Conservation (phyloP, 176 grass and related monocot species). For the Phyllostachys edulis region DNA sequence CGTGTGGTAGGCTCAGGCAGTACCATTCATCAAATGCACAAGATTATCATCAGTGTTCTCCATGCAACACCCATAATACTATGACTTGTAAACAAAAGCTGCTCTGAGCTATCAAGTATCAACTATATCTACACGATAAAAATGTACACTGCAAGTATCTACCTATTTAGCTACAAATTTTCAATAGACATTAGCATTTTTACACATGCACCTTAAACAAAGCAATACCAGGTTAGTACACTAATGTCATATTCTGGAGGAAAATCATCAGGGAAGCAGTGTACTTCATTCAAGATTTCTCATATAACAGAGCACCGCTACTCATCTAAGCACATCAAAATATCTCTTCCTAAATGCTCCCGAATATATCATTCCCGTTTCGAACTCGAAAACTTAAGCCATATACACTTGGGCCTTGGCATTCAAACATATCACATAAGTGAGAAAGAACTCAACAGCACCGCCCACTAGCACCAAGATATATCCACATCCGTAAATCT, state of each 20-base stretch:
- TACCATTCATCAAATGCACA: not conserved
- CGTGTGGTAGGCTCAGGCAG: not conserved
- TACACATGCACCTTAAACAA: not conserved
- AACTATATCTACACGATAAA: not conserved
- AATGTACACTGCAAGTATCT: not conserved
- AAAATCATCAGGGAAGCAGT: not conserved
- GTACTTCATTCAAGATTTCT: not conserved
- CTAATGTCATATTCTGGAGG: not conserved
- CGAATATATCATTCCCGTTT: not conserved
- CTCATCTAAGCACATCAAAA: not conserved
- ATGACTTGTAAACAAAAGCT: not conserved
- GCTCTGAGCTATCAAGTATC: not conserved
- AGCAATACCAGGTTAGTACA: not conserved
- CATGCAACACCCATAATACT: not conserved
- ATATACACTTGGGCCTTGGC: not conserved
- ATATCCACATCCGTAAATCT: not conserved
- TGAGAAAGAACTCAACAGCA: not conserved
- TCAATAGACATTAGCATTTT: not conserved
- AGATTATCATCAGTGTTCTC: conserved; percentile 4
- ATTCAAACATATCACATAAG: conserved; percentile 18
- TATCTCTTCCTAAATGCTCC: not conserved
- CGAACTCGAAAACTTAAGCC: not conserved
- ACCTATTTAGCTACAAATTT: not conserved
- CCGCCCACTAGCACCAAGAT: not conserved
- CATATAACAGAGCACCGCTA: not conserved